Percentiles rank a stretch among this genome's conserved stretches.
phyloP scores from a whole-genome alignment of 306 rosid genomes.

The Arachis stenosperma region DNA sequence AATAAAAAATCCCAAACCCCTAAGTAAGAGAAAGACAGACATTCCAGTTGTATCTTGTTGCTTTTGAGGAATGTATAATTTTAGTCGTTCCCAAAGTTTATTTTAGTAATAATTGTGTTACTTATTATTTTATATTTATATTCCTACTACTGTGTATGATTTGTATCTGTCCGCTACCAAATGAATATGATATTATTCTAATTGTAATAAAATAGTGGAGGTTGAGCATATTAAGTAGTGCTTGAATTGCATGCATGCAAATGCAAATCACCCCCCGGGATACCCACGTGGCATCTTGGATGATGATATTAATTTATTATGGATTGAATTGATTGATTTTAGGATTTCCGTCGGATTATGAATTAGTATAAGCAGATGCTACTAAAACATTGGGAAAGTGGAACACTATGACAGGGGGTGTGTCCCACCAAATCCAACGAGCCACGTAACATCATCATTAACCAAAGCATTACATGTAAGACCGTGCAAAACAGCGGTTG shows the following conservation, averaged over 20 bases:
- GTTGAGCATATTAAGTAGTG: conserved; percentile 34
- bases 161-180: background rate
- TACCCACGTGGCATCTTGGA: conserved; percentile 74
- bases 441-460: conserved; percentile 69
- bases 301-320: conserved; percentile 24
- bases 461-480: conserved; percentile 40
- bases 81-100: conserved; percentile 63
- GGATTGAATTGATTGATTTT: conserved; percentile 28
- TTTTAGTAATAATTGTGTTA: conserved; percentile 42
- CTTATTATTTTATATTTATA: conserved; percentile 27
- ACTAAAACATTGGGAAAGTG: conserved; percentile 62
- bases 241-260: conserved; percentile 64
- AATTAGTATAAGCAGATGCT: conserved; percentile 27
- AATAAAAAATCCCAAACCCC: conserved; percentile 45
- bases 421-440: conserved; percentile 92
- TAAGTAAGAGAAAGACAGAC: conserved; percentile 68
- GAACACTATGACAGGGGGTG: conserved; percentile 30
- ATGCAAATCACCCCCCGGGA: conserved; percentile 47
- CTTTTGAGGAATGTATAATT: conserved; percentile 83
- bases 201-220: background rate
- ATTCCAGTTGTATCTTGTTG: conserved; percentile 94
- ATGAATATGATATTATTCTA: too few relatives aligned
- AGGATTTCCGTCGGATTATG: conserved; percentile 41
- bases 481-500: conserved; percentile 44
- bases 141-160: background rate